Evolutionary conservation across 2,329 filamentous ascomycete genomes (phyloP).

Genomic region (Mycosphaerella sp.): DNA sequence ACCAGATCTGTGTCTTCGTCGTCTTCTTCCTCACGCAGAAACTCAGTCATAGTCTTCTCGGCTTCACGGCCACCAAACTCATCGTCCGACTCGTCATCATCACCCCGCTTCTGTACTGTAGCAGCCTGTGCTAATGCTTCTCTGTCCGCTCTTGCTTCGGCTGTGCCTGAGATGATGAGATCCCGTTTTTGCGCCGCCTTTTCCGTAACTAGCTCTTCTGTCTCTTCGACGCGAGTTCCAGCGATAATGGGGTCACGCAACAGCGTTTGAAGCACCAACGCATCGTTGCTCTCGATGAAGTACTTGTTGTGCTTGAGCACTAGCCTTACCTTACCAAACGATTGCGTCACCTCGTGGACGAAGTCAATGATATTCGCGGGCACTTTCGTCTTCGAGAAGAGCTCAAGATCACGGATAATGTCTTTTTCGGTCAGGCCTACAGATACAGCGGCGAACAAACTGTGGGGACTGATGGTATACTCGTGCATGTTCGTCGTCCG

Average conservation of each 20-base stretch:
- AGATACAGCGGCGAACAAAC: slow-evolving; percentile 89
- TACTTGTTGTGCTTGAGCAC: slow-evolving; percentile 93
- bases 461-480: slow-evolving; percentile 85
- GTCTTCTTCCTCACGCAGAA: slow-evolving; percentile 65
- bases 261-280: slow-evolving; percentile 77
- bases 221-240: slow-evolving; percentile 65
- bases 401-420: slow-evolving; percentile 82
- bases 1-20: slow-evolving; percentile 82
- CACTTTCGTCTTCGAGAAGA: slow-evolving; percentile 80
- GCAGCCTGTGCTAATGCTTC: slow-evolving; percentile 55
- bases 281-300: slow-evolving; percentile 86
- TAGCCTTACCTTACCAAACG: slow-evolving; percentile 91
- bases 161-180: slow-evolving; percentile 89
- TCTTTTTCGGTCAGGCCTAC: slow-evolving; percentile 85
- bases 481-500: slow-evolving; percentile 88
- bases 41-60: slow-evolving; percentile 58
- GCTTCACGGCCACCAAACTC: slow-evolving; percentile 47
- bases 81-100: slow-evolving; percentile 47
- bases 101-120: slow-evolving; percentile 40
- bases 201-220: slow-evolving; percentile 67
- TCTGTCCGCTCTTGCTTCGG: slow-evolving; percentile 80
- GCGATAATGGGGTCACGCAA: slow-evolving; percentile 79
- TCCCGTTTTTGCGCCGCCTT: slow-evolving; percentile 79
- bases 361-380: slow-evolving; percentile 75
- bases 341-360: slow-evolving; percentile 75